phyloP scores from a whole-genome alignment of 495 filamentous ascomycete species.

The Aspergillus sclerotioniger region DNA sequence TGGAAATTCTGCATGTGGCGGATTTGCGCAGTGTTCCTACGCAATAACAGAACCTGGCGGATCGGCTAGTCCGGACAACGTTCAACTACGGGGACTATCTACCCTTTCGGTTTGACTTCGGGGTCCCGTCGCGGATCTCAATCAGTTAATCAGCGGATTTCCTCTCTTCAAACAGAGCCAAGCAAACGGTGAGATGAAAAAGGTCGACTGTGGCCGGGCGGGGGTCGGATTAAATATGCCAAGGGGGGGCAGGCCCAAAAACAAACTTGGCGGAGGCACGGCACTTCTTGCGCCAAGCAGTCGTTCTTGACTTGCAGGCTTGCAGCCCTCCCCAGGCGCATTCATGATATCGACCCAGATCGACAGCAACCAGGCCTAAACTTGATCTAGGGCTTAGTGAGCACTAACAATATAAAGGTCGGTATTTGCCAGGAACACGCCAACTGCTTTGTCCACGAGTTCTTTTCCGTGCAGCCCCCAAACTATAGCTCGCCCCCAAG shows the following conservation, averaged over 20 bases:
- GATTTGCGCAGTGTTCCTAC: not conserved
- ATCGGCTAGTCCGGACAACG: not conserved
- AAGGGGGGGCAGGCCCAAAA: not conserved
- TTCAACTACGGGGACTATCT: not conserved
- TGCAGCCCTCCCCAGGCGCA: not conserved
- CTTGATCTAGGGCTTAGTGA: slow-evolving; percentile 2
- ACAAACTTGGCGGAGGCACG: not conserved
- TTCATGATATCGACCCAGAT: not conserved
- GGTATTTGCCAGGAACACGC: not conserved
- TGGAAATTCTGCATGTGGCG: not conserved
- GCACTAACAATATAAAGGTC: not conserved
- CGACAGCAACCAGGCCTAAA: not conserved
- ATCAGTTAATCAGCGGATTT: not conserved
- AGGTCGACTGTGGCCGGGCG: not conserved
- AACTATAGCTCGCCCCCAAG: not conserved
- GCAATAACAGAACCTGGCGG: not conserved
- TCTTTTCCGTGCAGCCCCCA: not conserved
- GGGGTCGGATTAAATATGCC: not conserved
- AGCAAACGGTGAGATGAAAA: slow-evolving; percentile 2
- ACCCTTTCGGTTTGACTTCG: not conserved
- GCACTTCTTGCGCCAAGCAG: not conserved
- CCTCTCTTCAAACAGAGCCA: slow-evolving; percentile 2
- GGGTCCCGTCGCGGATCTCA: not conserved
- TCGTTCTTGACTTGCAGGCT: not conserved
- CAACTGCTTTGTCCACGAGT: no score